Base-by-base conservation (phyloP, 805 yeast species). In the Metschnikowia orientalis region DNA sequence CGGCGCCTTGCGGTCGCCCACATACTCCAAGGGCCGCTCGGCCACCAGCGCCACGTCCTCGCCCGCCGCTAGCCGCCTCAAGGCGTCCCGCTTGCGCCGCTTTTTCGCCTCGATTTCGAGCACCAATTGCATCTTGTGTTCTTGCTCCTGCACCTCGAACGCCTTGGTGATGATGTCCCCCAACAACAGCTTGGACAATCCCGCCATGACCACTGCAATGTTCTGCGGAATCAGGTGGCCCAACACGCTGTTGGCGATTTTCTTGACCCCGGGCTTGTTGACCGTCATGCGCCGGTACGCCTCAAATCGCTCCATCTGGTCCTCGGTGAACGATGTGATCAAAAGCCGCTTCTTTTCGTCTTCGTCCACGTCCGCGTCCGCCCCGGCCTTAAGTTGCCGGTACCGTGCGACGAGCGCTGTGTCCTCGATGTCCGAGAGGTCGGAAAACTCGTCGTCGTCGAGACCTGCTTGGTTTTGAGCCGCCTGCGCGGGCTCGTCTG, bases 101-200 rank as follows among this genome's bases (percentile, higher is more conserved):
- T 72, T 75, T 32, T 47, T 66, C 4, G 40, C 52, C 12, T 61
- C 67, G 5, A 65, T 54, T 25, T 61, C 69, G 23, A 42, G 28
- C 2, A 57, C 56, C 14, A 67, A 47, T 37, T 57, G 57, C 1
- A 65, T 63, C 58, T 72, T 67, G 47, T 66, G 58, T 47, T 75
- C 73, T 37, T 73, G 65, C 34, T 71, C 64, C 51, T 85, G 89
- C 1, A 84, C 76, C 32, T 77, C 81, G 41, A 80, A 69, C 0
- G 95, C 95, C 48, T 76, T 69, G 41, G 89, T 94, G 8, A 89
- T 81, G 11, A 89, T 73, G 47, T 89, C 97, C 8, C 95, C 95
- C n/a, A 88, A 72, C 53, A 85, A 80, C 47, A 86, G 83, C 53
- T 89, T 89, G 2, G 95, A 83, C 35, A 87, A 72, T 55, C 96